phyloP scores from a whole-genome alignment of 257 asterid species.

The Nicotiana tomentosiformis region DNA sequence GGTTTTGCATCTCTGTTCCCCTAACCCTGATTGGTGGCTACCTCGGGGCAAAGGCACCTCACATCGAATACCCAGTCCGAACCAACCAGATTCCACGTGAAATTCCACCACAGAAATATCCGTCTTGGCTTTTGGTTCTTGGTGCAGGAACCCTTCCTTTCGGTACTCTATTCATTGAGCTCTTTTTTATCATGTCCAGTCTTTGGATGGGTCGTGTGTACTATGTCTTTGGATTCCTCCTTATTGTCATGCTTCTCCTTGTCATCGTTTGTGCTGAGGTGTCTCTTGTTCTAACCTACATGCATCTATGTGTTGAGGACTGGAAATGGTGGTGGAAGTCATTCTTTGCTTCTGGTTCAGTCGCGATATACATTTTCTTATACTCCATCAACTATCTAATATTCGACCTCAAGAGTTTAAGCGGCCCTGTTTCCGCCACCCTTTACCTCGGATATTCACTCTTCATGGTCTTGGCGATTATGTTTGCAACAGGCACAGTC shows the following conservation, averaged over 20 bases:
- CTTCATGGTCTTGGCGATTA: conserved; percentile 72
- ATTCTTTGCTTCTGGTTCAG: conserved; percentile 83
- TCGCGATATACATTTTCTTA: conserved; percentile 66
- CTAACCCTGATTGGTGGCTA: conserved; percentile 75
- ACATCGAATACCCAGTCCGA: conserved; percentile 71
- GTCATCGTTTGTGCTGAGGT: conserved; percentile 92
- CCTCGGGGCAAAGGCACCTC: conserved; percentile 73
- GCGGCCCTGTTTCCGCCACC: conserved; percentile 83
- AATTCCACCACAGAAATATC: conserved; percentile 80
- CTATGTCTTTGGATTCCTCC: conserved; percentile 79
- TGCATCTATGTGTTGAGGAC: conserved; percentile 90
- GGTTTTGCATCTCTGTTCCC: conserved; percentile 90
- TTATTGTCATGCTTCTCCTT: conserved; percentile 54
- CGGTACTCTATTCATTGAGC: conserved; percentile 93
- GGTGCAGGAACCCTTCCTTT: conserved; percentile 95
- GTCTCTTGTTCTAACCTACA: conserved; percentile 79
- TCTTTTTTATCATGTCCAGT: conserved; percentile 87
- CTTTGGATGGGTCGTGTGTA: conserved; percentile 91
- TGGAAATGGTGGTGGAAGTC: conserved; percentile 99
- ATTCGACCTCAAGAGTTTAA: conserved; percentile 80
- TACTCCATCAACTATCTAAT: conserved; percentile 66
- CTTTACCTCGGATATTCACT: conserved; percentile 82
- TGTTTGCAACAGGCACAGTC: conserved; percentile 89
- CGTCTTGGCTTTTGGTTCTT: conserved; percentile 82
- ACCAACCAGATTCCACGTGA: conserved; percentile 86